Evolutionary conservation across 1,139 yeast species (phyloP).

Genomic region (Blastobotrys aristatus): DNA sequence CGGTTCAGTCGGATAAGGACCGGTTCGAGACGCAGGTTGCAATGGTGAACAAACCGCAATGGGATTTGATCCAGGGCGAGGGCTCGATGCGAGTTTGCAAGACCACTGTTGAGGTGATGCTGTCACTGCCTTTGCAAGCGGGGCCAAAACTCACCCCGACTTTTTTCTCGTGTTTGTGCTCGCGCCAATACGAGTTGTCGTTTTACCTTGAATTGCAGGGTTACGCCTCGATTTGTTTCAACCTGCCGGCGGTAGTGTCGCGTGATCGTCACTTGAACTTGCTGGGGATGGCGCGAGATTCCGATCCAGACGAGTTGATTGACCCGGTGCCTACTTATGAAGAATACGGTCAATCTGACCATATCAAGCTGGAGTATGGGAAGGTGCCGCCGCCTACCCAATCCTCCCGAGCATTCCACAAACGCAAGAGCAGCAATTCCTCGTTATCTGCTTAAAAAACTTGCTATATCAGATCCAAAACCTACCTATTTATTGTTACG

Average conservation of each 20-base stretch:
- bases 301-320: background rate
- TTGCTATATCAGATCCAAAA: too few relatives aligned
- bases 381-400: background rate
- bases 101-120: background rate
- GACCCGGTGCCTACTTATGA: conserved; percentile 14
- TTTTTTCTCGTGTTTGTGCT: conserved; percentile 25
- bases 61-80: conserved; percentile 1
- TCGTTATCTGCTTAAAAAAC: background rate
- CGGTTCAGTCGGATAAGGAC: conserved; percentile 8
- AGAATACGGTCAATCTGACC: conserved; percentile 8
- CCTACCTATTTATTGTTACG: background rate
- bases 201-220: conserved; percentile 7
- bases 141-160: conserved; percentile 22
- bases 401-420: background rate
- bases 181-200: conserved; percentile 26
- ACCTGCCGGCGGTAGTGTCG: conserved; percentile 12
- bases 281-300: conserved; percentile 1
- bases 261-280: conserved; percentile 6
- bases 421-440: background rate
- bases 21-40: conserved; percentile 9
- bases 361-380: conserved; percentile 8
- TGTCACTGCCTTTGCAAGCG: conserved; percentile 12
- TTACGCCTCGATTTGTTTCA: conserved; percentile 7
- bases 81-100: background rate
- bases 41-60: conserved; percentile 1